These are phyloP conservation scores for Podospora pseudocomata DNA, from an alignment of 495 filamentous ascomycete species.

Conservation along the genomic window DNA sequence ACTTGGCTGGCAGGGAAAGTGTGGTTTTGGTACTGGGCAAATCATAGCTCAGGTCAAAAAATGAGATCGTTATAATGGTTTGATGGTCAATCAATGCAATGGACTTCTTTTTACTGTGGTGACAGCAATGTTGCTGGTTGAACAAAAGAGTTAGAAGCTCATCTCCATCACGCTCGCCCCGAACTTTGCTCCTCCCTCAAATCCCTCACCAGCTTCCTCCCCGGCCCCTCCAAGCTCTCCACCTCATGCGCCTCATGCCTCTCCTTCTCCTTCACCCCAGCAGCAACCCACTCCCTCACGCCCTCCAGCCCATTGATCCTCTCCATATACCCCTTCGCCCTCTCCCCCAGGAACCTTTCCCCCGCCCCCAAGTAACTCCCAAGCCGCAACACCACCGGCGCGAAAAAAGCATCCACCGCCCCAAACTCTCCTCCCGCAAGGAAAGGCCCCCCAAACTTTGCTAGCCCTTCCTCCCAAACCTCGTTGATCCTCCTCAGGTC, in stretches of 20 bases:
- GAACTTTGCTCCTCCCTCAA: slow-evolving; percentile 9
- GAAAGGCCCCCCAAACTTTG: slow-evolving; percentile 37
- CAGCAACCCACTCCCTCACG: slow-evolving; percentile 27
- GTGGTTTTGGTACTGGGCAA: too few species aligned
- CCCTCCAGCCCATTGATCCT: slow-evolving; percentile 21
- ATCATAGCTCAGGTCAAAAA: too few species aligned
- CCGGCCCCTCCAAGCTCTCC: slow-evolving; percentile 14
- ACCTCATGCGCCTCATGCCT: slow-evolving; percentile 15
- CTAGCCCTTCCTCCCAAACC: slow-evolving; percentile 41
- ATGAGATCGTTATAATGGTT: too few species aligned
- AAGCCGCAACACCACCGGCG: slow-evolving; percentile 36
- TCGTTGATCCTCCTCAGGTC: slow-evolving; percentile 34
- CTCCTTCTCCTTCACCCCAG: slow-evolving; percentile 13
- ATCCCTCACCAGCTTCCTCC: slow-evolving; percentile 17
- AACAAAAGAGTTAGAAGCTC: too few species aligned
- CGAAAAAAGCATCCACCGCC: slow-evolving; percentile 43
- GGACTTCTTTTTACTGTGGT: too few species aligned
- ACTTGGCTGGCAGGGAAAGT: too few species aligned
- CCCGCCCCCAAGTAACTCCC: slow-evolving; percentile 27
- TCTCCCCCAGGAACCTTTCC: slow-evolving; percentile 16
- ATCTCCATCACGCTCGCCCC: neutral
- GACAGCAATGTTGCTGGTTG: too few species aligned
- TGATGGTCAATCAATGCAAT: too few species aligned
- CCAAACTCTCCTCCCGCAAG: slow-evolving; percentile 38
- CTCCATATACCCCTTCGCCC: slow-evolving; percentile 23